Conservation (phyloP, 2,329 filamentous ascomycete genomes). For the Xylaria sp. region DNA sequence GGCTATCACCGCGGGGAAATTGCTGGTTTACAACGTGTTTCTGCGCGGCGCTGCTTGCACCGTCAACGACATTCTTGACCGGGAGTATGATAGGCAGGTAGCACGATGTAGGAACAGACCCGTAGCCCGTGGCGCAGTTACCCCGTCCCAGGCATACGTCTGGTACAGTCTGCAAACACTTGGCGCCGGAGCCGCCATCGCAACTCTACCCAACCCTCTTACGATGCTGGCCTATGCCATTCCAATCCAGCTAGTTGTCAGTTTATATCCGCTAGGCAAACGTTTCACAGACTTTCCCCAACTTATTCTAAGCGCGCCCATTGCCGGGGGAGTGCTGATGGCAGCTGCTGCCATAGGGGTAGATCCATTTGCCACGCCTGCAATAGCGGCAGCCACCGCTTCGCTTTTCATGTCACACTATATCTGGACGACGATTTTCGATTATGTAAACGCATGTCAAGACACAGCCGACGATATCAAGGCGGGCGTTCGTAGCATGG, state of each 20-base stretch:
- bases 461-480: conserved; percentile 62
- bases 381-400: conserved; percentile 54
- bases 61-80: conserved; percentile 67
- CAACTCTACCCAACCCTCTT: conserved; percentile 55
- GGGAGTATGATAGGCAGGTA: conserved; percentile 64
- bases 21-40: conserved; percentile 51
- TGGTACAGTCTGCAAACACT: conserved; percentile 57
- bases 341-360: conserved; percentile 58
- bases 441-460: conserved; percentile 64
- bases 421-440: conserved; percentile 60
- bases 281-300: conserved; percentile 64
- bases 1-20: conserved; percentile 22
- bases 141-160: conserved; percentile 45
- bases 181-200: conserved; percentile 48
- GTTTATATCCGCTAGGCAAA: conserved; percentile 61
- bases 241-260: conserved; percentile 52
- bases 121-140: conserved; percentile 62
- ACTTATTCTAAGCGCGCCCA: conserved; percentile 60
- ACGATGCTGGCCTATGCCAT: conserved; percentile 56
- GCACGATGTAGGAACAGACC: conserved; percentile 62
- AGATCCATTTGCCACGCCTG: conserved; percentile 52
- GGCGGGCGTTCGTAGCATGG: conserved; percentile 63
- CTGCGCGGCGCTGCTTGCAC: conserved; percentile 63
- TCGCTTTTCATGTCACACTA: conserved; percentile 54
- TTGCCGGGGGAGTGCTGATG: conserved; percentile 62